A percentile compares a stretch with the other conserved stretches of the same genome.
Evolutionary conservation across 805 yeast species (phyloP).

Genomic region (Komagataella populi): DNA sequence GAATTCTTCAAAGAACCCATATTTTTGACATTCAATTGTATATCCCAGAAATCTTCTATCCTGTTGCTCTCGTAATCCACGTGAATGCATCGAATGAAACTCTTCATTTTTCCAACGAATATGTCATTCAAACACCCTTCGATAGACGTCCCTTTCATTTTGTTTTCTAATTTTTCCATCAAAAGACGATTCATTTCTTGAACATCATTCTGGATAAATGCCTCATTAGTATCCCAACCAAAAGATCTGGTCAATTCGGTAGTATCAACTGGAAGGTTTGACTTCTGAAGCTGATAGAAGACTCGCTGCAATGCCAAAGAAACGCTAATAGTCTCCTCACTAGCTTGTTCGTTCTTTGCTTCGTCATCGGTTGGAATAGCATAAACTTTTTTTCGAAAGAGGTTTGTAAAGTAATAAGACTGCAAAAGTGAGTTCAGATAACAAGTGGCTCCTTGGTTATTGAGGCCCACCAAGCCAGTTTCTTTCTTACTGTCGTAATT

Average conservation of each 20-base stretch:
- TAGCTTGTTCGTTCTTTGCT: slow-evolving; percentile 17
- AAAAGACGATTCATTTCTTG: slow-evolving; percentile 91
- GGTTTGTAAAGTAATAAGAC: slow-evolving; percentile 75
- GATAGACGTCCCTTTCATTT: slow-evolving; percentile 80
- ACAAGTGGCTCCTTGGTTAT: slow-evolving; percentile 97
- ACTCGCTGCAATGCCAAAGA: slow-evolving; percentile 79
- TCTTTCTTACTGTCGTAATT: slow-evolving; percentile 77
- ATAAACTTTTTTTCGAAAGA: slow-evolving; percentile 75
- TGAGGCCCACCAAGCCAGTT: slow-evolving; percentile 87
- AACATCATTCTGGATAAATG: slow-evolving; percentile 95
- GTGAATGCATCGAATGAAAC: slow-evolving; percentile 82
- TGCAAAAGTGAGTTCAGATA: slow-evolving; percentile 87
- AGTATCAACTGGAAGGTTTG: slow-evolving; percentile 71
- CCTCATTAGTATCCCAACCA: slow-evolving; percentile 95
- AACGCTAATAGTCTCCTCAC: slow-evolving; percentile 36
- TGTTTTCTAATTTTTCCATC: slow-evolving; percentile 85
- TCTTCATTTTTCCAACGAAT: slow-evolving; percentile 95
- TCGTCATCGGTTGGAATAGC: slow-evolving; percentile 72
- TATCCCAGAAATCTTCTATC: slow-evolving; percentile 95
- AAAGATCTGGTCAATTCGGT: slow-evolving; percentile 78
- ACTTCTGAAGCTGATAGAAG: slow-evolving; percentile 66
- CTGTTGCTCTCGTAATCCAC: slow-evolving; percentile 90
- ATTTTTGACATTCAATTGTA: slow-evolving; percentile 86
- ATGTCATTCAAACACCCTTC: slow-evolving; percentile 65
- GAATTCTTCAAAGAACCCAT: slow-evolving; percentile 59